These are phyloP conservation scores for Laguncularia racemosa DNA, from an alignment of 345 rosid genomes.

Conservation along the genomic window DNA sequence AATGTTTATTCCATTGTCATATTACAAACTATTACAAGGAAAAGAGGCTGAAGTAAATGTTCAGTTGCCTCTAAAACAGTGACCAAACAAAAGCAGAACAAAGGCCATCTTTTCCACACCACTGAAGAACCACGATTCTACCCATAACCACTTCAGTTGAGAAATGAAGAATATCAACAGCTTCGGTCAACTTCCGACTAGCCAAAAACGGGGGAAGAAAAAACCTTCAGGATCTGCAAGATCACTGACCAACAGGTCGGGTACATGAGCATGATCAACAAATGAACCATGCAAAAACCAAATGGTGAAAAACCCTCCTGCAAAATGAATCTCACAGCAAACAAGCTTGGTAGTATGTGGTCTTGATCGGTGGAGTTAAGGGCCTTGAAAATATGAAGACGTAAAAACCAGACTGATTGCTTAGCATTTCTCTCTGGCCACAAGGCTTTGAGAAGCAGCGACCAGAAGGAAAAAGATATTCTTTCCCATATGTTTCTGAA, in stretches of 20 bases:
- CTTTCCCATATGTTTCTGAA: neutral
- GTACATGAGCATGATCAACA: constrained; percentile 23
- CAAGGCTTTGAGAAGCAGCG: neutral
- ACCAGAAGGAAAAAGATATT: neutral
- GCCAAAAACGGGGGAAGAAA: constrained; percentile 4
- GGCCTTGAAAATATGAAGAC: constrained; percentile 15
- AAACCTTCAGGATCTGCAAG: constrained; percentile 24
- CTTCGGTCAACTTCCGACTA: constrained; percentile 15
- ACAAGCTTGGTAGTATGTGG: constrained; percentile 19
- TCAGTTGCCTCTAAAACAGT: constrained; percentile 23
- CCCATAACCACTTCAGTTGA: constrained; percentile 4
- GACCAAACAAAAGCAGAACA: constrained; percentile 8
- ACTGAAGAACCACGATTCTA: constrained; percentile 15
- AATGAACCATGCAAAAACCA: constrained; percentile 26
- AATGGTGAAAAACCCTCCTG: constrained; percentile 23
- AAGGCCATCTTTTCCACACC: constrained; percentile 20
- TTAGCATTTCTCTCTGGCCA: constrained; percentile 5
- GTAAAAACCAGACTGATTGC: constrained; percentile 1
- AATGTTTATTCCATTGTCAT: neutral
- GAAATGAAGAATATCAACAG: constrained; percentile 2
- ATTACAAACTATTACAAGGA: constrained; percentile 2
- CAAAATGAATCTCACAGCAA: constrained; percentile 36
- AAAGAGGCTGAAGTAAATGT: constrained; percentile 18
- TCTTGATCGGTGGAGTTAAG: constrained; percentile 17
- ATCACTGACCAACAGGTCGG: constrained; percentile 24